A percentile compares a stretch with the other conserved stretches of the same genome.
Evolutionary conservation across 2,329 filamentous ascomycete genomes (phyloP).

Genomic region (Ceratocystiopsis sp.): DNA sequence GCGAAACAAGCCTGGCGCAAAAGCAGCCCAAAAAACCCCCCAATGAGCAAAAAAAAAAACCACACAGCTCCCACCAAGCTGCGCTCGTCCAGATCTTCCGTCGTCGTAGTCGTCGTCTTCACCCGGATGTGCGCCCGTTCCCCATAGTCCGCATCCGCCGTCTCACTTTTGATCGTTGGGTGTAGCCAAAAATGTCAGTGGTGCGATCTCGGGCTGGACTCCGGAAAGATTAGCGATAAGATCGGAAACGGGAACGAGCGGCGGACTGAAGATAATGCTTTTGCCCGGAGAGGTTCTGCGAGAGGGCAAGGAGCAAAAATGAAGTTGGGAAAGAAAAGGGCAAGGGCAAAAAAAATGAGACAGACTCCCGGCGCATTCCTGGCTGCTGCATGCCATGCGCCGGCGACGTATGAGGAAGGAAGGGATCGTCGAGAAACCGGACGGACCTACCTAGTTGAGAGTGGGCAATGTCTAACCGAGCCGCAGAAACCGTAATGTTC

Average conservation of each 20-base stretch:
- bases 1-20: too few species aligned
- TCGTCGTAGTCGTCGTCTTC: conserved; percentile 3
- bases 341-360: neutral
- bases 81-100: neutral
- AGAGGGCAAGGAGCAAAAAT: neutral
- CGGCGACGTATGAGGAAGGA: too few species aligned
- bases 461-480: too few species aligned
- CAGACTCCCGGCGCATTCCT: neutral
- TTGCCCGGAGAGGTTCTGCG: neutral
- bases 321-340: neutral
- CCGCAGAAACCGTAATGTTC: too few species aligned
- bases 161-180: neutral
- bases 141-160: conserved; percentile 1
- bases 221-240: too few species aligned
- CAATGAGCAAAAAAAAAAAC: neutral
- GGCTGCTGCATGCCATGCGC: too few species aligned
- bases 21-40: neutral
- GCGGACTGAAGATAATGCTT: neutral
- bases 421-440: too few species aligned
- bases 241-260: too few species aligned
- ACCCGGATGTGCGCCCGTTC: neutral
- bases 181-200: too few species aligned
- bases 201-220: too few species aligned
- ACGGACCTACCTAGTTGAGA: too few species aligned
- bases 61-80: neutral